Base-by-base conservation (phyloP, 2,329 filamentous ascomycete genomes). In the Xylariaceae sp. region DNA sequence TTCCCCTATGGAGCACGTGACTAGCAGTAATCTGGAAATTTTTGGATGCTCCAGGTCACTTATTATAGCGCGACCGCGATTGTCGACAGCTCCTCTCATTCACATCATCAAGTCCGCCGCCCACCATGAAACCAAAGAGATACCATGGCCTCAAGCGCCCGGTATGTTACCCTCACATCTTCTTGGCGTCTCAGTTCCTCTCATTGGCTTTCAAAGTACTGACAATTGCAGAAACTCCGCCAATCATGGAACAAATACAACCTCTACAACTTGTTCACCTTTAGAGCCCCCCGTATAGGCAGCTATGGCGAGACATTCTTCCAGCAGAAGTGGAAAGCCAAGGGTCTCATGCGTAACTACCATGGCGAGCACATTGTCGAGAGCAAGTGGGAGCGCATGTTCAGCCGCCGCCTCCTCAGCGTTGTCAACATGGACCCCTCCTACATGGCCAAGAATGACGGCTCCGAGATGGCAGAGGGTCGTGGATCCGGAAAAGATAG, bases 221-320 rank as follows among this genome's bases (percentile, higher is more conserved):
- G 19, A 17, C 42, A 29, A 22, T 19, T 17, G 27, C 64, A 97
- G 91, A 94, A 89, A 86, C 67, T 95, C 67, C 86, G 92, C 61
- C 88, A 93, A 75, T 89, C 90, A 74, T 96, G 92, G 93, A 95
- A 89, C 76, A 95, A 95, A 73, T 90, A 89, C 76, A 95, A 95
- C 65, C 77, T 98, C 53, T 98, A 88, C 80, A 96, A 96, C 71
- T 72, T 98, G 55, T 71, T 74, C 40, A 77, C 79, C 55, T 61
- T 79, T 25, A 68, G 60, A 35, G 61, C 67, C 2, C 79, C 76
- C 16, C 63, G 58, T 14, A 67, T 71, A 47, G 62, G 57, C 50
- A 60, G 63, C 23, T 61, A 55, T 17, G 60, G 64, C 14, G 68
- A 71, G 51, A 96, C 91, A 36, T 94, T 93, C 72, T 98, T 95